These are phyloP conservation scores for Pulveroboletus sp. DNA, from an alignment of 1,284 basidiomycete genomes.

Conservation along the genomic window DNA sequence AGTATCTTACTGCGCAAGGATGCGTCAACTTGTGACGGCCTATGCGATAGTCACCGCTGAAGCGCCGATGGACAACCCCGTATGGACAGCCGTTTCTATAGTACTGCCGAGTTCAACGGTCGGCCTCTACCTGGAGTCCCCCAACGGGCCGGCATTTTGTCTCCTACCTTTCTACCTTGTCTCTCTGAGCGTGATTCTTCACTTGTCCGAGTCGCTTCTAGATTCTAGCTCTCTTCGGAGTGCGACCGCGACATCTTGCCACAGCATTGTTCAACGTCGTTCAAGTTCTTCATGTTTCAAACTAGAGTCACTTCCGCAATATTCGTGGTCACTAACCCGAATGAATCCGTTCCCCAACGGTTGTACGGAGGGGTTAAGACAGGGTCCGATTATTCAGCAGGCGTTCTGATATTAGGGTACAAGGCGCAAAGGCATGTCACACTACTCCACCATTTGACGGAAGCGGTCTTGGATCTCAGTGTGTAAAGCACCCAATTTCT, in stretches of 20 bases:
- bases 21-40: neutral
- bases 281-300: constrained; percentile 1
- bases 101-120: no score
- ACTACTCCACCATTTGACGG: constrained; percentile 78
- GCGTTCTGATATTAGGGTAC: constrained; percentile 1
- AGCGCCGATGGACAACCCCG: no score
- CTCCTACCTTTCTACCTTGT: no score
- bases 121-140: no score
- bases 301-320: neutral
- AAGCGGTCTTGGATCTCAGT: constrained; percentile 88
- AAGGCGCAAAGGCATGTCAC: constrained; percentile 5
- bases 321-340: neutral
- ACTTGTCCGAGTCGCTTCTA: no score
- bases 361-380: neutral
- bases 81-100: no score
- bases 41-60: no score
- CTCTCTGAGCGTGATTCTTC: no score
- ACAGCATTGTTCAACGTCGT: neutral
- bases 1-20: constrained; percentile 13
- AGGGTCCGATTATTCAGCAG: neutral
- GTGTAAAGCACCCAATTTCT: constrained; percentile 77
- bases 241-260: neutral
- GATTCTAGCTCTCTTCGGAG: no score
- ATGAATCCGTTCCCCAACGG: neutral
- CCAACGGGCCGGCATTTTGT: no score